Evolutionary conservation across 148 eudicot genomes (phyloP).

Genomic region (Pharnaceum exiguum): DNA sequence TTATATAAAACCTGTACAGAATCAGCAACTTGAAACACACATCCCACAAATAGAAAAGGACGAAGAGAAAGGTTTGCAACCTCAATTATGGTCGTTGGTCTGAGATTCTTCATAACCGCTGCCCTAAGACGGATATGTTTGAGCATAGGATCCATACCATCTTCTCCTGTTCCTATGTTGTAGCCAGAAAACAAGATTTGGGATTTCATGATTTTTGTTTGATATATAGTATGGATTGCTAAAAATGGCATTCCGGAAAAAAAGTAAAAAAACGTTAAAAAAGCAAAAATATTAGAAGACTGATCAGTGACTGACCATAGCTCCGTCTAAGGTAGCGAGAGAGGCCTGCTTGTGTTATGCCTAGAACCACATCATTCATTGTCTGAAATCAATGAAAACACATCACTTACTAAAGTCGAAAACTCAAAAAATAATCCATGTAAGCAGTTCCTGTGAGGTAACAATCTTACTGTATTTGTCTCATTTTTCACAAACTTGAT

Average conservation of each 20-base stretch:
- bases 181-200: slow-evolving; percentile 6
- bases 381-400: slow-evolving; percentile 30
- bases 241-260: neutral
- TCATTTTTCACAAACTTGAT: slow-evolving; percentile 56
- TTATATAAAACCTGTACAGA: no score
- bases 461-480: slow-evolving; percentile 39
- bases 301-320: slow-evolving; percentile 36
- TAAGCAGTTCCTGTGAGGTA: no score
- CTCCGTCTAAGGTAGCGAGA: slow-evolving; percentile 46
- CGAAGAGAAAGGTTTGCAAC: slow-evolving; percentile 10
- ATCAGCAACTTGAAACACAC: neutral
- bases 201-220: neutral
- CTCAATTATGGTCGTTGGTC: slow-evolving; percentile 49
- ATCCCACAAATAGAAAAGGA: neutral
- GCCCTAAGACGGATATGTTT: slow-evolving; percentile 46
- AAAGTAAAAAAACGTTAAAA: neutral
- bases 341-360: slow-evolving; percentile 66
- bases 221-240: neutral
- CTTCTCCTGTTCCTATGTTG: slow-evolving; percentile 5
- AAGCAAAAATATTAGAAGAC: neutral
- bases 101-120: slow-evolving; percentile 40
- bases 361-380: slow-evolving; percentile 61
- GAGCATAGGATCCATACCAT: slow-evolving; percentile 26
- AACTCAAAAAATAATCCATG: no score
- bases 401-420: neutral